Evolutionary conservation across 495 filamentous ascomycete species (phyloP).

Genomic region (Xylaria grammica): DNA sequence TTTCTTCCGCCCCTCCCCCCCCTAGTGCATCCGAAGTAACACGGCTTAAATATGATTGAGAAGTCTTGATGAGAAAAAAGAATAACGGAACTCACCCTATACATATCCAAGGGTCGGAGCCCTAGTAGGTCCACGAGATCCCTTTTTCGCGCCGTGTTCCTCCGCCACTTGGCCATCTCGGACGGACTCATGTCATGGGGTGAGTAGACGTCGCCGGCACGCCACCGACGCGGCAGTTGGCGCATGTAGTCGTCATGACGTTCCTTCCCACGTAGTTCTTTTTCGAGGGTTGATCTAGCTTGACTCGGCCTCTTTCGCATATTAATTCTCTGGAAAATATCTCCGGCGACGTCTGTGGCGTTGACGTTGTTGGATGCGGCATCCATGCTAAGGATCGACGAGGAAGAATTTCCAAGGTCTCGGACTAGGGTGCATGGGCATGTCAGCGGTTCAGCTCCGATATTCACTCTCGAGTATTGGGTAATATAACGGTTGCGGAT

Average conservation of each 20-base stretch:
- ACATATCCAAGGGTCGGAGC: conserved; percentile 81
- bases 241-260: conserved; percentile 41
- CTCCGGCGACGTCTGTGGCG: conserved; percentile 8
- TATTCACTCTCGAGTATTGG: too few relatives aligned
- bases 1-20: too few relatives aligned
- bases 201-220: conserved; percentile 81
- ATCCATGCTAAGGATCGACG: conserved; percentile 25
- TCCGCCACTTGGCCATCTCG: conserved; percentile 72
- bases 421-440: conserved; percentile 8
- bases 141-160: conserved; percentile 43
- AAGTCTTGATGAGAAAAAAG: conserved; percentile 18
- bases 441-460: too few relatives aligned
- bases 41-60: too few relatives aligned
- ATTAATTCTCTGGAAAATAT: conserved; percentile 27
- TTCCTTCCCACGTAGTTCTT: conserved; percentile 27
- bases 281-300: conserved; percentile 8
- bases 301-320: not conserved
- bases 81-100: conserved; percentile 65
- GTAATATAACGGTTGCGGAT: too few relatives aligned
- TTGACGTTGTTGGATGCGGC: not conserved
- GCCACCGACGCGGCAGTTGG: conserved; percentile 64
- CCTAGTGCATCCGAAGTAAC: too few relatives aligned
- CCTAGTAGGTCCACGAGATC: conserved; percentile 85
- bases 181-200: conserved; percentile 80
- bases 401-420: conserved; percentile 18